A percentile compares a stretch with the other conserved stretches of the same genome.
Conservation (phyloP, 2,329 filamentous ascomycete genomes). For the Colletotrichum brevisporum region DNA sequence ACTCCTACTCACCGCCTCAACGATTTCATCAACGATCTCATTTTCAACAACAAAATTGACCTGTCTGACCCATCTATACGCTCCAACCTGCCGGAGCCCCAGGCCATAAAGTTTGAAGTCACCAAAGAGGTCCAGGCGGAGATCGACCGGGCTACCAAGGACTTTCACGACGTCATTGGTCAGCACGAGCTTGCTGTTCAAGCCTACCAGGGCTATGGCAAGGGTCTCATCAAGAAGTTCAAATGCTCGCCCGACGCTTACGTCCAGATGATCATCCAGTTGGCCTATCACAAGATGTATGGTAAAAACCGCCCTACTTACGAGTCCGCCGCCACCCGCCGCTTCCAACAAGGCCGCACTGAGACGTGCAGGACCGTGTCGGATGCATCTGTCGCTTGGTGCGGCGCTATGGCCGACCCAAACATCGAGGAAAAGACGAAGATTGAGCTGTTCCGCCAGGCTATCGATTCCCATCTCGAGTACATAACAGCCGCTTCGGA, state of each 20-base stretch:
- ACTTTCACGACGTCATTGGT: constrained; percentile 86
- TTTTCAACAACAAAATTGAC: constrained; percentile 95
- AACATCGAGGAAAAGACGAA: constrained; percentile 74
- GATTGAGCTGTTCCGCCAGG: constrained; percentile 84
- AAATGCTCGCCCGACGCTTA: constrained; percentile 98
- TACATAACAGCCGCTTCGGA: constrained; percentile 93
- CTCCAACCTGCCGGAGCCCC: constrained; percentile 86
- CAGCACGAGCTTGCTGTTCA: constrained; percentile 94
- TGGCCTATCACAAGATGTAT: constrained; percentile 99
- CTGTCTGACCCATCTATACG: constrained; percentile 84
- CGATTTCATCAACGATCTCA: constrained; percentile 92
- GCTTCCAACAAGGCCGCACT: constrained; percentile 96
- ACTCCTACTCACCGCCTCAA: constrained; percentile 97
- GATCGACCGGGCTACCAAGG: constrained; percentile 81
- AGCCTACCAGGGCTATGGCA: constrained; percentile 97
- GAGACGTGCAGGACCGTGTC: constrained; percentile 95
- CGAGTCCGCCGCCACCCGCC: constrained; percentile 93
- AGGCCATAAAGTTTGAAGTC: constrained; percentile 82
- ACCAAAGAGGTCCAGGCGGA: constrained; percentile 81
- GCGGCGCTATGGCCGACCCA: constrained; percentile 84
- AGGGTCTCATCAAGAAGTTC: constrained; percentile 99
- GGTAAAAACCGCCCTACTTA: constrained; percentile 98
- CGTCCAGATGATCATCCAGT: constrained; percentile 98
- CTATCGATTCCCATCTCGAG: constrained; percentile 85
- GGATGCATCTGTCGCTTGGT: constrained; percentile 92